Evolutionary conservation across 805 yeast species (phyloP).

Genomic region (Candida chauliodis): DNA sequence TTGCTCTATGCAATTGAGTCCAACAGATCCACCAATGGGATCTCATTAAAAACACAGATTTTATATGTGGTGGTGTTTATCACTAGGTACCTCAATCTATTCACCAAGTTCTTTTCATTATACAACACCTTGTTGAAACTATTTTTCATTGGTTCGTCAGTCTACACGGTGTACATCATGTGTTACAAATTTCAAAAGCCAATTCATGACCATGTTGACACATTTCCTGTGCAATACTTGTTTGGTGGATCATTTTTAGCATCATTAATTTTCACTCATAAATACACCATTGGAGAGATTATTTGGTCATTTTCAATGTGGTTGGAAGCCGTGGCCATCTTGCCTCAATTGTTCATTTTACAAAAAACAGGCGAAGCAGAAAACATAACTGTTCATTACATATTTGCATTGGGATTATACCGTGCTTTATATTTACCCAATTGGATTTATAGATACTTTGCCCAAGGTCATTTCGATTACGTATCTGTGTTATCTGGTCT

Average conservation of each 20-base stretch:
- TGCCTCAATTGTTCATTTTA: slow-evolving; percentile 89
- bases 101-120: slow-evolving; percentile 54
- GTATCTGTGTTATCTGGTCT: slow-evolving; percentile 77
- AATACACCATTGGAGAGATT: slow-evolving; percentile 59
- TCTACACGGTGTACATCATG: slow-evolving; percentile 74
- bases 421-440: slow-evolving; percentile 89
- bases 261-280: slow-evolving; percentile 60
- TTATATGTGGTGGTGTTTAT: slow-evolving; percentile 52
- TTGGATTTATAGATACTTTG: slow-evolving; percentile 84
- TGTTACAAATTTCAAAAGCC: slow-evolving; percentile 54
- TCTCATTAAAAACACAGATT: slow-evolving; percentile 84
- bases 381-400: slow-evolving; percentile 84
- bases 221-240: slow-evolving; percentile 72
- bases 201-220: slow-evolving; percentile 60
- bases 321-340: slow-evolving; percentile 87
- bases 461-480: slow-evolving; percentile 63
- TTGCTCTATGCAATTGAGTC: slow-evolving; percentile 66
- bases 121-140: slow-evolving; percentile 83
- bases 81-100: slow-evolving; percentile 37
- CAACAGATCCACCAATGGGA: slow-evolving; percentile 70
- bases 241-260: slow-evolving; percentile 56
- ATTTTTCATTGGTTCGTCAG: slow-evolving; percentile 71
- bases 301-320: slow-evolving; percentile 89
- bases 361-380: slow-evolving; percentile 88
- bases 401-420: slow-evolving; percentile 89